Conservation (phyloP, 805 yeast species). For the Zygosaccharomyces bailii region DNA sequence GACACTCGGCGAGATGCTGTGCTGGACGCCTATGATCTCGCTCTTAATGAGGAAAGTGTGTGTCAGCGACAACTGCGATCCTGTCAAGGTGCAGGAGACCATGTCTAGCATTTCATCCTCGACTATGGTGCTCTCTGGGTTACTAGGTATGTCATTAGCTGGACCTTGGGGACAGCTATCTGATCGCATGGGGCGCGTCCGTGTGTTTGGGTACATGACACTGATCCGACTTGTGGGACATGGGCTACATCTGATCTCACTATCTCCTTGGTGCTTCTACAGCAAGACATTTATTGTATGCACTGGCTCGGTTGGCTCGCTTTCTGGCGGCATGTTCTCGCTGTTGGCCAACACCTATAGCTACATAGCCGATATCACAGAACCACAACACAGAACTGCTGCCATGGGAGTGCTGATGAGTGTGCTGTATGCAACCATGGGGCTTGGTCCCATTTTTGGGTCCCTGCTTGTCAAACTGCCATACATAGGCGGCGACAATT, state of each 20-base stretch:
- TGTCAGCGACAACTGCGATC: conserved; percentile 37
- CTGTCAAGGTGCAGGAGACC: conserved; percentile 40
- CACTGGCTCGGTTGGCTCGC: conserved; percentile 44
- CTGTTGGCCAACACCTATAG: conserved; percentile 59
- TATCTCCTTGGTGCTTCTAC: conserved; percentile 38
- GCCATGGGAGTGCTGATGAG: conserved; percentile 60
- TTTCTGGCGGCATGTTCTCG: conserved; percentile 62
- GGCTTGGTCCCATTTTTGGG: conserved; percentile 62
- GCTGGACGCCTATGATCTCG: conserved; percentile 39
- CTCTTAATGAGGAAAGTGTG: conserved; percentile 42
- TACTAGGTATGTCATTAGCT: conserved; percentile 48
- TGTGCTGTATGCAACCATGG: conserved; percentile 55
- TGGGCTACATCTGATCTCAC: conserved; percentile 21
- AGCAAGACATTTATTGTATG: conserved; percentile 41
- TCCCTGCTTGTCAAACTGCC: conserved; percentile 37
- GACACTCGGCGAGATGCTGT: conserved; percentile 41
- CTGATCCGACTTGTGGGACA: conserved; percentile 26
- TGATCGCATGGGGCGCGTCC: conserved; percentile 61
- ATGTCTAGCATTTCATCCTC: conserved; percentile 51
- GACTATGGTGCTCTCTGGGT: conserved; percentile 40
- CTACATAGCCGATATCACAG: conserved; percentile 71
- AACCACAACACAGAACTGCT: conserved; percentile 54
- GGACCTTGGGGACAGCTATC: conserved; percentile 62
- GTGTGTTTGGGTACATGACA: conserved; percentile 41
- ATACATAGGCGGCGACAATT: conserved; percentile 29